Evolutionary conservation across 768 basidiomycete genomes (phyloP), one percentile per base, ranked within the genome.

Genomic region (Cyathus striatus): DNA sequence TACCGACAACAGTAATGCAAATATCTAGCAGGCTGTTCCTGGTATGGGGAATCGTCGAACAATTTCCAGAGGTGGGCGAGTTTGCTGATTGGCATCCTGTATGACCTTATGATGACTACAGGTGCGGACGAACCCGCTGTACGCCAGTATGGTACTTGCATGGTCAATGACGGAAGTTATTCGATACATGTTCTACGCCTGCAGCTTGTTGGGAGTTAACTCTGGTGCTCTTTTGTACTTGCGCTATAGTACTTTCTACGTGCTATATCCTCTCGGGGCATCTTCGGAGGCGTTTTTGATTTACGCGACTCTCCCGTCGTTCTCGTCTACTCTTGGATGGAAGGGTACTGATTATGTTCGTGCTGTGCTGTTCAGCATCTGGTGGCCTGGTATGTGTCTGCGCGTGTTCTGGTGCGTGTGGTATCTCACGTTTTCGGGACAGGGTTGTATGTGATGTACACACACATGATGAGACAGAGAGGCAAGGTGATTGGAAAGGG

Each of bases 211-310:
- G 32, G 78, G 78, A 4, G 50, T 58, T 52, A 76, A 81, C 51
- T 65, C 70, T 7, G 61, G 73, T 17, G 23, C 61, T 13, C 75
- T 90, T 33, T 65, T 81, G 20, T 86, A 75, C 69, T 60, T 86
- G 33, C 90, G 95, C 42, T 99, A 98, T 73, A 88, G 92, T 16
- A 79, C 90, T 6, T 99, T 98, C 65, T 95, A 86, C 63, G 47
- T 92, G 37, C 76, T 97, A n/a, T 98, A 99, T 66, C 93, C 90
- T 4, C 59, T 92, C 18, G 96, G 96, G 35, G 95, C 96, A 1
- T 76, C 78, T 5, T 92, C 90, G 18, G 96, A 99, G 63, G 93
- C 92, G 0, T 78, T 85, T 58, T 73, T 95, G 44, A 85, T 83
- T 56, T 83, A 81, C 55, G 74, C 83, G 1, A 86, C 90, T 4